Evolutionary conservation across 371 early-diverging fungal species (phyloP).

Genomic region (Neoconidiobolus thromboides): DNA sequence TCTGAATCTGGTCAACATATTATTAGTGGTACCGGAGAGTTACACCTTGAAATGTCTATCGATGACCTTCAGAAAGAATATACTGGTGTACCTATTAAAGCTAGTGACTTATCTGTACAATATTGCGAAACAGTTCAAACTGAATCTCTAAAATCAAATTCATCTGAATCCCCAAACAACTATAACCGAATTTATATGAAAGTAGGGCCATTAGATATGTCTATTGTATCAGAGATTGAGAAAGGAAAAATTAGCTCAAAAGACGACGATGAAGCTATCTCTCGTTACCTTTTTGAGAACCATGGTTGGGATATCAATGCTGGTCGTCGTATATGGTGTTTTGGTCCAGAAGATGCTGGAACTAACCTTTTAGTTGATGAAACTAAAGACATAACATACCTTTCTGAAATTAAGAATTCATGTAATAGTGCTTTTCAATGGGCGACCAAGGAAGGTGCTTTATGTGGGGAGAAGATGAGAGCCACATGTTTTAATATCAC

Average conservation of each 20-base stretch:
- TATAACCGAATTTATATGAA: constrained; percentile 99
- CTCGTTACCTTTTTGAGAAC: constrained; percentile 79
- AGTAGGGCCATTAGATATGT: constrained; percentile 77
- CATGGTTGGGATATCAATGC: constrained; percentile 94
- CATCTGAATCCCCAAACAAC: constrained; percentile 99
- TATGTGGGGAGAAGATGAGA: constrained; percentile 92
- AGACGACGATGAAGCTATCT: constrained; percentile 94
- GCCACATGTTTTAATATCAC: constrained; percentile 95
- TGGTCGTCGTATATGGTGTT: constrained; percentile 98
- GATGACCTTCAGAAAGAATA: constrained; percentile 99
- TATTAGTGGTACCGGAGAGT: constrained; percentile 99
- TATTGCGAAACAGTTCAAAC: constrained; percentile 91
- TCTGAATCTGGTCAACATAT: constrained; percentile 95
- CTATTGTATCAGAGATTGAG: constrained; percentile 70
- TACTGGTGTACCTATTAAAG: constrained; percentile 89
- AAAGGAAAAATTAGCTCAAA: constrained; percentile 68
- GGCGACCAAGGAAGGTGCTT: constrained; percentile 86
- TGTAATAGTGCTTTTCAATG: constrained; percentile 88
- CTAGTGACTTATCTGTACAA: constrained; percentile 90
- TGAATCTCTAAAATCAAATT: constrained; percentile 56
- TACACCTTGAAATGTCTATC: constrained; percentile 99
- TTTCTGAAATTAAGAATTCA: constrained; percentile 98
- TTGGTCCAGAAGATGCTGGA: constrained; percentile 93
- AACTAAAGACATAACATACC: constrained; percentile 97
- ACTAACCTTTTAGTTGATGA: constrained; percentile 92